Percentiles rank a stretch among this genome's conserved stretches.
Conservation (phyloP, 2,329 filamentous ascomycete species). For the Ceratocystis eucalypticola region DNA sequence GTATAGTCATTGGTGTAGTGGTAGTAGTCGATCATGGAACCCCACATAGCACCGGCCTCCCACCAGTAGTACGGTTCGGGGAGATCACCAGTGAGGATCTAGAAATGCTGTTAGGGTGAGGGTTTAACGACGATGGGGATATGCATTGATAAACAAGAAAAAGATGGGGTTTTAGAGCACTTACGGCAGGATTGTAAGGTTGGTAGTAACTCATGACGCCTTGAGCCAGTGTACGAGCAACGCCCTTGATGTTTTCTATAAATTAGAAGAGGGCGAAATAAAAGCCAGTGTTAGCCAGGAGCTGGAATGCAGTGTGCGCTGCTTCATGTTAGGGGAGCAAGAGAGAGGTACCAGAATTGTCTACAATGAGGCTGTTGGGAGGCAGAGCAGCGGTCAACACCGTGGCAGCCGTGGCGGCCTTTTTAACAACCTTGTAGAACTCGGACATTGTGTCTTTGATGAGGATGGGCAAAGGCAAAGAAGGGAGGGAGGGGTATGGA, state of each 20-base stretch:
- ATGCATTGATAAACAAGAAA: background rate
- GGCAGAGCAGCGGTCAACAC: slow-evolving; percentile 13
- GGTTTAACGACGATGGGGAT: slow-evolving; percentile 19
- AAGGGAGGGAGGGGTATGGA: background rate
- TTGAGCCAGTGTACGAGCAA: slow-evolving; percentile 45
- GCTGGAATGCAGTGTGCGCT: background rate
- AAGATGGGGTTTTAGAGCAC: background rate
- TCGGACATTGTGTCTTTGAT: background rate
- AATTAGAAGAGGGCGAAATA: background rate
- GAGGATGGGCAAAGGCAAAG: background rate
- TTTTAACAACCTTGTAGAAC: slow-evolving; percentile 15
- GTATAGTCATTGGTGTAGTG: slow-evolving; percentile 48
- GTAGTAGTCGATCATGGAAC: slow-evolving; percentile 56
- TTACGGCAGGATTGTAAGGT: slow-evolving; percentile 34
- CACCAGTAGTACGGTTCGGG: slow-evolving; percentile 57
- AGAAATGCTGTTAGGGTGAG: background rate
- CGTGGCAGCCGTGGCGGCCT: background rate
- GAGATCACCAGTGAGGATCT: slow-evolving; percentile 39
- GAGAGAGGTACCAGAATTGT: slow-evolving; percentile 13
- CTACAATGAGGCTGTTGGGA: slow-evolving; percentile 6
- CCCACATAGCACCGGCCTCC: slow-evolving; percentile 52
- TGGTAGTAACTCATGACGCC: slow-evolving; percentile 52
- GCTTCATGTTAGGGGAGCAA: background rate
- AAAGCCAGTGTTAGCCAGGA: slow-evolving; percentile 28
- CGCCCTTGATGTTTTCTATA: slow-evolving; percentile 41